Base-by-base conservation (phyloP, 805 yeast species). In the Torulaspora gathmanii region DNA sequence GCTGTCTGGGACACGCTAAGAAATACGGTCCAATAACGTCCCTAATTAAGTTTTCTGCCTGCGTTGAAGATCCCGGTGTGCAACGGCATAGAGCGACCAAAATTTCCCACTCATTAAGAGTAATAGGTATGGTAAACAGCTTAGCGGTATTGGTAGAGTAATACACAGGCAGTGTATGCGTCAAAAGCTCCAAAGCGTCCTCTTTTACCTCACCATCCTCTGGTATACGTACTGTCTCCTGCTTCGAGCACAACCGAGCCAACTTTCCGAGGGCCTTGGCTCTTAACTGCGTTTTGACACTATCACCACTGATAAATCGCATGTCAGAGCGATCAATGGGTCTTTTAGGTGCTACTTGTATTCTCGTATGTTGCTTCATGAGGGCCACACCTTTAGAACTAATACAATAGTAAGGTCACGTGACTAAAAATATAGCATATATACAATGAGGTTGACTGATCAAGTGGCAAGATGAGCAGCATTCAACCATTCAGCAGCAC, bases 101-200 rank as follows among this genome's bases (percentile, higher is more conserved):
- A 10, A 77, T 71, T 53, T 80, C 85, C 57, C 74, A 70, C 49
- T 80, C 84, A 46, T 73, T 75, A n/a, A 46, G 10, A 1, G 78
- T 64, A 47, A 78, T 68, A 12, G 78, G 75, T 13, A 73, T 71
- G 4, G 65, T 57, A 28, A 57, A 60, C 5, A 64, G 39, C 37
- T 59, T 59, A 1, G 60, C 47, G 1, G 51, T 45, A 23, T 60
- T 46, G 1, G 59, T 51, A 1, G 65, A 56, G 34, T 60, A 60
- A 28, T 52, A 55, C 6, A 60, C 47, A 2, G 68, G 68, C 29
- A 63, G 47, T 1, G 61, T 52, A 33, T 53, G 60, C 4, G 58
- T 44, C 17, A 63, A 37, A 13, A 54, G 37, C 8, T 52, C 49
- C 20, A 44, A 30, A 13, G 42, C 36, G 19, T 44, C 43, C 12